These are phyloP conservation scores for Kuraishia piskuri DNA, from an alignment of 805 yeast species.

Conservation along the genomic window DNA sequence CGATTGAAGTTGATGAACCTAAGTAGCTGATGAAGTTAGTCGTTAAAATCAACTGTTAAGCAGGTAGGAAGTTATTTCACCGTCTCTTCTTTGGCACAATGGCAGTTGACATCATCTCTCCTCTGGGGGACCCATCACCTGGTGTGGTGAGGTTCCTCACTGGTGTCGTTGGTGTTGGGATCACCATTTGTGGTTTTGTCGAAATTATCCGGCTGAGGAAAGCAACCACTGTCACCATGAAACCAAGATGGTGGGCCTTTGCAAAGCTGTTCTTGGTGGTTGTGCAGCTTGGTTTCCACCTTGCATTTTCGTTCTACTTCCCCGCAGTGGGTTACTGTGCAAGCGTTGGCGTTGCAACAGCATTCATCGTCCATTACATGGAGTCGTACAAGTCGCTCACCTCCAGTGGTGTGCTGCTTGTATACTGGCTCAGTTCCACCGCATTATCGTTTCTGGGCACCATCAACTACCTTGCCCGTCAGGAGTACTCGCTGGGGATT, in stretches of 20 bases:
- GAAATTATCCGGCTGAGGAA: conserved; percentile 26
- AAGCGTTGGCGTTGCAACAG: conserved; percentile 38
- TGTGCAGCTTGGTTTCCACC: conserved; percentile 30
- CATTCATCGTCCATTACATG: conserved; percentile 50
- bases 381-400: conserved; percentile 62
- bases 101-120: neutral
- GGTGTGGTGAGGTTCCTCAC: neutral
- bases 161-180: neutral
- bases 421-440: conserved; percentile 63
- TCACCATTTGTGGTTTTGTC: conserved; percentile 20
- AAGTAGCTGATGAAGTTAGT: too few species aligned
- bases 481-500: conserved; percentile 14
- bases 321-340: conserved; percentile 1
- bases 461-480: conserved; percentile 30
- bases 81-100: neutral
- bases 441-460: conserved; percentile 39
- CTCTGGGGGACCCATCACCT: neutral
- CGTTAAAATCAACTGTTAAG: too few species aligned
- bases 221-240: conserved; percentile 21
- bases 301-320: conserved; percentile 10
- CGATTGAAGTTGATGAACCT: neutral
- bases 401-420: conserved; percentile 59
- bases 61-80: too few species aligned
- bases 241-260: conserved; percentile 29
- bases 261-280: conserved; percentile 30